Base-by-base conservation (phyloP, 257 asterid species). In the Solanum neorickii region DNA sequence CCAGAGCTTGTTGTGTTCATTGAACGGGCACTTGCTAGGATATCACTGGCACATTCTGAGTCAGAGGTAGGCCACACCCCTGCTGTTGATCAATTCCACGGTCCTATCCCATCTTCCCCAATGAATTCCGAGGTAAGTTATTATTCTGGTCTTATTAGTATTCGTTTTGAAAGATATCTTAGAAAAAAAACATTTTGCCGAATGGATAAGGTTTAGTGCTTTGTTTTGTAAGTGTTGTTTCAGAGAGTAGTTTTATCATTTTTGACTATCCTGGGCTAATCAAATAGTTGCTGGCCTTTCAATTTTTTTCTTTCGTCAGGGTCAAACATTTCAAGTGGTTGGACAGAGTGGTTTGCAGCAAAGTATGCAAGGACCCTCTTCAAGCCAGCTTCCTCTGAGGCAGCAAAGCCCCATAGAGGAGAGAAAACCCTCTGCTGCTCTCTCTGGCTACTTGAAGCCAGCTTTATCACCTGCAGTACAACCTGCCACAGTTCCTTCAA, bases 41-140 rank as follows among this genome's bases (percentile, higher is more conserved):
- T 92, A 49, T 94, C 99, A 66, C 93, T 95, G 15, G 91, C 93
- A 84, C 96, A 93, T 90, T 88, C 93, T 87, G 98, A 96, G 88
- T 89, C 94, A 29, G 98, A 94, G 80, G 88, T 90, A 25, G 91
- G 88, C 88, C 93, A 90, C 83, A 92, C 87, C 89, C 92, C 89
- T 87, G 80, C 90, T 86, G 84, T 90, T 73, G 98, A 96, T 90
- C 94, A 88, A 84, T 91, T 90, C 83, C 94, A 91, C 52, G 94
- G 92, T 82, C 86, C 92, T 46, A 76, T 87, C 69, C 97, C 92
- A 86, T 88, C 96, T 87, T 69, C 96, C 86, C 33, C 91, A 9
- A 65, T 89, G 39, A 91, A 72, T 89, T 52, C 94, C 80, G 98
- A 95, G 98, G 99, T 96, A 20, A 42, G 33, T 69, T 77, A 56